These are phyloP conservation scores for Penstemon barbatus DNA, from an alignment of 257 asterid species.

Conservation along the genomic window DNA sequence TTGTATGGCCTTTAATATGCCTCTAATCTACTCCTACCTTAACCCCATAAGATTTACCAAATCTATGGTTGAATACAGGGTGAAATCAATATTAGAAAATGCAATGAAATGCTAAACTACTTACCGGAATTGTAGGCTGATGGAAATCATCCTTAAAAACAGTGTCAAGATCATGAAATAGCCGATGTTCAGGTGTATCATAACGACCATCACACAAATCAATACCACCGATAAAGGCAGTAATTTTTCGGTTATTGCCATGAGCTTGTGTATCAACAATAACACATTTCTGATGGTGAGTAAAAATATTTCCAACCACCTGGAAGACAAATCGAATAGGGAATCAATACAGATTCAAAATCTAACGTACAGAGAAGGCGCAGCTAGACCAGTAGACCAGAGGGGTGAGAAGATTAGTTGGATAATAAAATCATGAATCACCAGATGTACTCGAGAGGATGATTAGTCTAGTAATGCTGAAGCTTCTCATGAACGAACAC, in stretches of 20 bases:
- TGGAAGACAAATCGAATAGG: slow-evolving; percentile 40
- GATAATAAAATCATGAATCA: background rate
- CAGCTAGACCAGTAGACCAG: background rate
- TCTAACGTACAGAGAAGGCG: background rate
- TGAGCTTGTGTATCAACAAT: slow-evolving; percentile 82
- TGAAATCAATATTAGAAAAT: slow-evolving; percentile 1
- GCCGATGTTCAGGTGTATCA: slow-evolving; percentile 87
- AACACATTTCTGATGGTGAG: slow-evolving; percentile 98
- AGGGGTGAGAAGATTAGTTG: slow-evolving; percentile 11
- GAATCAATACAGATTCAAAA: slow-evolving; percentile 26
- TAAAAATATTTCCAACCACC: slow-evolving; percentile 77
- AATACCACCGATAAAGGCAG: slow-evolving; percentile 88
- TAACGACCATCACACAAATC: slow-evolving; percentile 99
- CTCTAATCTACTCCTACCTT: no score
- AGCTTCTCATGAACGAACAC: slow-evolving; percentile 6
- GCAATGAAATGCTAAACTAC: slow-evolving; percentile 26
- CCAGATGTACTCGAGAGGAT: background rate
- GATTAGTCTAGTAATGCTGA: background rate
- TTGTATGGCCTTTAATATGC: no score
- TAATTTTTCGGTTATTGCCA: slow-evolving; percentile 78
- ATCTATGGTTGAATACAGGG: no score
- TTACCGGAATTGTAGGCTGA: slow-evolving; percentile 87
- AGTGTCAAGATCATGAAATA: slow-evolving; percentile 66
- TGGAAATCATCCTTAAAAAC: slow-evolving; percentile 72
- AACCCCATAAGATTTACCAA: no score